Evolutionary conservation across 2,329 filamentous ascomycete genomes (phyloP).

Genomic region (Aspergillus oerlinghausenensis): DNA sequence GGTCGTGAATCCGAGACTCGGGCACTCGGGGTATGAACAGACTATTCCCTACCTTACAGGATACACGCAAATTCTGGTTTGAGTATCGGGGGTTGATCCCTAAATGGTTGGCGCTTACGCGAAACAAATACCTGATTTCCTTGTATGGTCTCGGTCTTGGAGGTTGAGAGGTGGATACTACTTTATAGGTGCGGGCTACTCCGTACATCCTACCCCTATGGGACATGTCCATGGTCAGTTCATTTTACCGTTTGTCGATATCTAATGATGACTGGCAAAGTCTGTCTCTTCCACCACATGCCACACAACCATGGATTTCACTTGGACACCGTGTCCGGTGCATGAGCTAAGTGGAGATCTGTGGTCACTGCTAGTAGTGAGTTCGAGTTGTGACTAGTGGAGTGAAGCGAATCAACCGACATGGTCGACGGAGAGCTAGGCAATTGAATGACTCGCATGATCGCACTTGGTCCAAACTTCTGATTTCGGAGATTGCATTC

Average conservation of each 20-base stretch:
- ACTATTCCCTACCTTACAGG: not conserved
- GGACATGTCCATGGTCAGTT: too few species aligned
- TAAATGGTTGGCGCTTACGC: not conserved
- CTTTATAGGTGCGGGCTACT: too few species aligned
- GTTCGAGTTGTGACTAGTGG: not conserved
- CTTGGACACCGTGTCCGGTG: conserved; percentile 17
- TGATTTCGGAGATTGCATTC: not conserved
- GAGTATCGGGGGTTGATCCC: not conserved
- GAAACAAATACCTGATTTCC: not conserved
- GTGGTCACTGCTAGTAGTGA: not conserved
- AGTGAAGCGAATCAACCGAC: not conserved
- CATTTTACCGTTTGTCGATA: too few species aligned
- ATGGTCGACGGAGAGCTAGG: conserved; percentile 2
- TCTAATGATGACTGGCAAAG: too few species aligned
- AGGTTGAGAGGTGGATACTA: too few species aligned
- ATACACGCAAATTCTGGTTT: not conserved
- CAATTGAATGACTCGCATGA: conserved; percentile 18
- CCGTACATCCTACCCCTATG: too few species aligned
- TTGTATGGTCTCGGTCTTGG: not conserved
- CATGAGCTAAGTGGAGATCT: conserved; percentile 24
- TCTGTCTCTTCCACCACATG: too few species aligned
- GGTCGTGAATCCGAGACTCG: too few species aligned
- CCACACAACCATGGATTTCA: not conserved
- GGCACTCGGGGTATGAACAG: not conserved
- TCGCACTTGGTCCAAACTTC: not conserved